A percentile compares a stretch with the other conserved stretches of the same genome.
These are phyloP conservation scores for Candida sakaeoensis DNA, from an alignment of 805 yeast species.

Conservation along the genomic window DNA sequence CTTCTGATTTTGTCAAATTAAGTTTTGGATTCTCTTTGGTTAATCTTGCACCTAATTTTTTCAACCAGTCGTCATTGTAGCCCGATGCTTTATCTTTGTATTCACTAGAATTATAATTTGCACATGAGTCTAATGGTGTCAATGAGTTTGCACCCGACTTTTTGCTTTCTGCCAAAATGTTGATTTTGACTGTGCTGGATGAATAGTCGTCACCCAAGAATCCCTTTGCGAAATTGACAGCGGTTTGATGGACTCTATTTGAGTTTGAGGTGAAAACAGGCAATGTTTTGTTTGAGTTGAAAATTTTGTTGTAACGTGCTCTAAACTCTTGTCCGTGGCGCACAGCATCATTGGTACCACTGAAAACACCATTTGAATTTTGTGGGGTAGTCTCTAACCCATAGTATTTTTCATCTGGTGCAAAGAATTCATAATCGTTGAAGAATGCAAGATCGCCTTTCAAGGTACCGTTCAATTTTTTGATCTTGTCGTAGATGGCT, in stretches of 20 bases:
- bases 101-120: slow-evolving; percentile 28
- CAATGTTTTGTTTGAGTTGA: slow-evolving; percentile 26
- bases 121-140: slow-evolving; percentile 44
- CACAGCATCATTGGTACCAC: slow-evolving; percentile 46
- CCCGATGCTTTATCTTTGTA: slow-evolving; percentile 19
- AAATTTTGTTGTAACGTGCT: slow-evolving; percentile 43
- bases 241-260: slow-evolving; percentile 50
- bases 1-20: slow-evolving; percentile 48
- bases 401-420: slow-evolving; percentile 26
- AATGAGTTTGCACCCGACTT: slow-evolving; percentile 51
- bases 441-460: slow-evolving; percentile 48
- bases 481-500: slow-evolving; percentile 16
- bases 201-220: slow-evolving; percentile 44
- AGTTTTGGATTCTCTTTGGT: slow-evolving; percentile 49
- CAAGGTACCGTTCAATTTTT: slow-evolving; percentile 17
- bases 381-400: slow-evolving; percentile 49
- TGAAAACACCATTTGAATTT: slow-evolving; percentile 37
- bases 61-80: slow-evolving; percentile 39
- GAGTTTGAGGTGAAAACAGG: slow-evolving; percentile 51
- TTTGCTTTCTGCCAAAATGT: slow-evolving; percentile 41
- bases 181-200: slow-evolving; percentile 14
- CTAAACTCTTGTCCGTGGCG: slow-evolving; percentile 43
- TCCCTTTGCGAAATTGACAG: slow-evolving; percentile 51
- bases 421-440: slow-evolving; percentile 46
- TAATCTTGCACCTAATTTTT: slow-evolving; percentile 52